Conservation (phyloP, 2,329 filamentous ascomycete genomes). For the Ramularia endophylla region DNA sequence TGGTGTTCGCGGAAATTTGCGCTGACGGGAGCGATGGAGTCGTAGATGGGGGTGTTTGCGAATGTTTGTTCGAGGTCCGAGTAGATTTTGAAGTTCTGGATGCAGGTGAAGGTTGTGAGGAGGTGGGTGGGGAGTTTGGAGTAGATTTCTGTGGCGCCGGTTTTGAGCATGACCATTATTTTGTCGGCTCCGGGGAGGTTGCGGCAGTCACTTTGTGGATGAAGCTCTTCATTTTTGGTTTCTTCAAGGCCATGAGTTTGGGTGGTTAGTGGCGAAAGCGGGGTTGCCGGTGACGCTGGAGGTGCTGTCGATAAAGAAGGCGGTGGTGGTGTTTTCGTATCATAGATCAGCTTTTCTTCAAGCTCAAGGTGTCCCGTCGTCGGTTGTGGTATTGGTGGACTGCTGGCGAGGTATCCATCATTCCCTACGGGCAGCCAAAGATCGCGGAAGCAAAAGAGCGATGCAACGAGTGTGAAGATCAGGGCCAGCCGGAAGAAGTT, state of each 20-base stretch:
- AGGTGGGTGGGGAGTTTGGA: slow-evolving; percentile 54
- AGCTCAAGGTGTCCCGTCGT: slow-evolving; percentile 1
- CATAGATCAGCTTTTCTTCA: slow-evolving; percentile 1
- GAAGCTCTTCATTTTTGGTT: neutral
- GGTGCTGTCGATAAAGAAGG: neutral
- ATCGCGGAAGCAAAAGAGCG: slow-evolving; percentile 23
- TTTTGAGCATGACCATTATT: slow-evolving; percentile 54
- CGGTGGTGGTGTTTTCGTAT: slow-evolving; percentile 6
- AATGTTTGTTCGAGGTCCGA: slow-evolving; percentile 47
- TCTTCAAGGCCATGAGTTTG: neutral
- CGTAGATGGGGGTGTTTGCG: slow-evolving; percentile 34
- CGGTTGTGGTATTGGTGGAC: slow-evolving; percentile 1
- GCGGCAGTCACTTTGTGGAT: slow-evolving; percentile 13
- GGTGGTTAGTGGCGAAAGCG: neutral
- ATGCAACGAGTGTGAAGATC: slow-evolving; percentile 21
- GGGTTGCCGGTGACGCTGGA: neutral
- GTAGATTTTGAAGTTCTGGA: slow-evolving; percentile 39
- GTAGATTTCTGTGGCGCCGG: slow-evolving; percentile 53
- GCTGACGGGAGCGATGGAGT: slow-evolving; percentile 29
- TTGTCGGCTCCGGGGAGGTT: slow-evolving; percentile 37
- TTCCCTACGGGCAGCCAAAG: slow-evolving; percentile 19
- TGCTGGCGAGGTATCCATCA: slow-evolving; percentile 2
- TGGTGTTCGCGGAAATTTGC: slow-evolving; percentile 24
- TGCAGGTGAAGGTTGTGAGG: slow-evolving; percentile 49
- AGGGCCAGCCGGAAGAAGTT: slow-evolving; percentile 18